Percentiles rank a stretch among this genome's conserved stretches.
Conservation (phyloP, 1,139 yeast genomes). For the Yamadazyma sp. region DNA sequence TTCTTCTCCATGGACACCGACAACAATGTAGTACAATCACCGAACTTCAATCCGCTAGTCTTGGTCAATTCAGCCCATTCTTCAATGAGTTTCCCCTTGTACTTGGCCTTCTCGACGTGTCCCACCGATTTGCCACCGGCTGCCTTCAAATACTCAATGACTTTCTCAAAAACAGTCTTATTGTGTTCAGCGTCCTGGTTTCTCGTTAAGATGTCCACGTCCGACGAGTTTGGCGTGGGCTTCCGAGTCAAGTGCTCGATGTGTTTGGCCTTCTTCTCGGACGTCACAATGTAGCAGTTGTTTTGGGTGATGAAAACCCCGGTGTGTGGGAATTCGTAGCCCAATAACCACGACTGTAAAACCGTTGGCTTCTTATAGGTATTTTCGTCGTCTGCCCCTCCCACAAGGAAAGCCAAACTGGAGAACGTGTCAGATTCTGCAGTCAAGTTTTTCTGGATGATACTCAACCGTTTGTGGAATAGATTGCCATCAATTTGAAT, state of each 20-base stretch:
- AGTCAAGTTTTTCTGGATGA: conserved; percentile 40
- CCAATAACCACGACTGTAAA: conserved; percentile 87
- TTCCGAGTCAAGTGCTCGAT: conserved; percentile 51
- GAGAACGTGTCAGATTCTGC: conserved; percentile 28
- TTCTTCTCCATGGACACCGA: conserved; percentile 64
- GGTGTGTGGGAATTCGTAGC: conserved; percentile 94
- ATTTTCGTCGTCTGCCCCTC: conserved; percentile 82
- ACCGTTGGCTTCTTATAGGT: conserved; percentile 90
- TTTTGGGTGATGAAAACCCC: conserved; percentile 64
- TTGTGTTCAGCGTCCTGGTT: conserved; percentile 81
- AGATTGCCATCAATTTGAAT: conserved; percentile 39
- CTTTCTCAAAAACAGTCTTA: conserved; percentile 60
- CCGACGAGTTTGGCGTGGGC: conserved; percentile 38
- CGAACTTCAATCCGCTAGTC: conserved; percentile 36
- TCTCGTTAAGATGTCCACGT: conserved; percentile 72
- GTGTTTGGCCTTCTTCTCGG: conserved; percentile 86
- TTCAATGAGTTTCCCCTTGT: conserved; percentile 77
- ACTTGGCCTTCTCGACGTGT: conserved; percentile 66
- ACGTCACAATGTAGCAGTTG: conserved; percentile 68
- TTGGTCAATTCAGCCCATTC: conserved; percentile 67
- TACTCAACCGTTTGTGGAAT: conserved; percentile 43
- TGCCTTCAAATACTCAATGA: conserved; percentile 50
- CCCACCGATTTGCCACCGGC: conserved; percentile 58
- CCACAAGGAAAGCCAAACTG: conserved; percentile 68
- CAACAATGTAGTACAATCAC: conserved; percentile 61